Conservation (phyloP, 2,329 filamentous ascomycete genomes). For the Alternaria panax region DNA sequence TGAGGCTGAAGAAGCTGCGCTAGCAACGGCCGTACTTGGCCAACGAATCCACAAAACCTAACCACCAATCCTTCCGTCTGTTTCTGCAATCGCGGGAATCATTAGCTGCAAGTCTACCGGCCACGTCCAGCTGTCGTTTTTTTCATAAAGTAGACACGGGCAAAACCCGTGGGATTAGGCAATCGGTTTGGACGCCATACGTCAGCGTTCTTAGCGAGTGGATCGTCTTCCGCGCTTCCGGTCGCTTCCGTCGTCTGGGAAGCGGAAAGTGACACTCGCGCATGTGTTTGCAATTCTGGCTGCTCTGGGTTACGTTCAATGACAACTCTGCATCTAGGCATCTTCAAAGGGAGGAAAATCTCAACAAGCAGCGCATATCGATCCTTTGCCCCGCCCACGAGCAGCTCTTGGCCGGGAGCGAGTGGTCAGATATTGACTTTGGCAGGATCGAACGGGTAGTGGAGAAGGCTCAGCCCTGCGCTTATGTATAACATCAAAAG, state of each 20-base stretch:
- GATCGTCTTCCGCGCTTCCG: slow-evolving; percentile 32
- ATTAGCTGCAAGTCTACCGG: background rate
- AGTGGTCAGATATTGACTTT: slow-evolving; percentile 10
- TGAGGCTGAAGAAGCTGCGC: slow-evolving; percentile 12
- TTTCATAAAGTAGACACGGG: background rate
- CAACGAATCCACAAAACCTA: background rate
- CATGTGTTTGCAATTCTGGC: background rate
- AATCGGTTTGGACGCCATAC: slow-evolving; percentile 14
- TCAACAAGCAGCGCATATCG: background rate
- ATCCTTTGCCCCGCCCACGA: slow-evolving; percentile 5
- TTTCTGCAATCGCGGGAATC: background rate
- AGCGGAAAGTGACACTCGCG: background rate
- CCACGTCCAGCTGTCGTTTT: background rate
- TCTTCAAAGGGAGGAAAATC: background rate
- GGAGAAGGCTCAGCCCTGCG: slow-evolving; percentile 36
- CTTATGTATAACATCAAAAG: slow-evolving; percentile 25
- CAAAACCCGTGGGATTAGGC: background rate
- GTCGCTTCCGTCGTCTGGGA: slow-evolving; percentile 6
- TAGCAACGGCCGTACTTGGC: slow-evolving; percentile 7
- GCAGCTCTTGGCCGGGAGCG: slow-evolving; percentile 4
- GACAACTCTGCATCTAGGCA: background rate
- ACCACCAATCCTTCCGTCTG: slow-evolving; percentile 1
- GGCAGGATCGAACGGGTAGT: slow-evolving; percentile 25
- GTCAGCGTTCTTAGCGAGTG: slow-evolving; percentile 31
- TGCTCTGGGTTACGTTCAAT: background rate